These are phyloP conservation scores for Pythium vanterpoolii DNA, from an alignment of 352 stramenopile genomes.

Conservation along the genomic window DNA sequence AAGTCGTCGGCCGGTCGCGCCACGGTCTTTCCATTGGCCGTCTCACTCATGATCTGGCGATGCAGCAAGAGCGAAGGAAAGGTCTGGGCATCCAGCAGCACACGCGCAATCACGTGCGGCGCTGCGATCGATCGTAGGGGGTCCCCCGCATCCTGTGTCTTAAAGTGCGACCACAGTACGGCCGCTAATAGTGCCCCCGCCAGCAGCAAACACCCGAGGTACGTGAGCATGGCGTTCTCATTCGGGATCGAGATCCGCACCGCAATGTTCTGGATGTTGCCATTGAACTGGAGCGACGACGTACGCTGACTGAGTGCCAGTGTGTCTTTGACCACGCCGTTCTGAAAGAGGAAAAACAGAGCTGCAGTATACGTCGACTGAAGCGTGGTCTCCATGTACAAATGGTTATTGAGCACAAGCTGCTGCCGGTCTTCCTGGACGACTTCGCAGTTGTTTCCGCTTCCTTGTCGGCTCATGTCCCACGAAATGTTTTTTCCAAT, in stretches of 20 bases:
- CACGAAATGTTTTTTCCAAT: not conserved
- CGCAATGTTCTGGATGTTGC: not conserved
- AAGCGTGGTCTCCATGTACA: slow-evolving; percentile 3
- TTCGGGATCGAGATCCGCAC: not conserved
- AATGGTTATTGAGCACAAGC: slow-evolving; percentile 10
- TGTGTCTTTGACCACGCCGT: not conserved
- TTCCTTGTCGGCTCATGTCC: not conserved
- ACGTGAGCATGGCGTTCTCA: not conserved
- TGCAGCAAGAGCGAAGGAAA: not conserved
- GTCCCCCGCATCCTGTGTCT: not conserved
- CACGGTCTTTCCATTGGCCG: not conserved
- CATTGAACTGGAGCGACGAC: not conserved
- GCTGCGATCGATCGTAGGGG: not conserved
- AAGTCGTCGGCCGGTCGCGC: not conserved
- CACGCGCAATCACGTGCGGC: not conserved
- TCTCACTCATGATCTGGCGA: not conserved
- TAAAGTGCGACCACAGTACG: not conserved
- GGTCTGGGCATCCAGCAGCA: not conserved
- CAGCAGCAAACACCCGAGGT: not conserved
- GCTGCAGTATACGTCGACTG: not conserved
- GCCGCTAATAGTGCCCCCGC: not conserved
- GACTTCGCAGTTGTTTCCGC: not conserved
- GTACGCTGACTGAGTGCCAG: not conserved
- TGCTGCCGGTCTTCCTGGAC: slow-evolving; percentile 1
- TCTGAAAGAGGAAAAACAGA: not conserved